phyloP scores from a whole-genome alignment of 2,329 filamentous ascomycete genomes.

The Thielaviopsis punctulata region DNA sequence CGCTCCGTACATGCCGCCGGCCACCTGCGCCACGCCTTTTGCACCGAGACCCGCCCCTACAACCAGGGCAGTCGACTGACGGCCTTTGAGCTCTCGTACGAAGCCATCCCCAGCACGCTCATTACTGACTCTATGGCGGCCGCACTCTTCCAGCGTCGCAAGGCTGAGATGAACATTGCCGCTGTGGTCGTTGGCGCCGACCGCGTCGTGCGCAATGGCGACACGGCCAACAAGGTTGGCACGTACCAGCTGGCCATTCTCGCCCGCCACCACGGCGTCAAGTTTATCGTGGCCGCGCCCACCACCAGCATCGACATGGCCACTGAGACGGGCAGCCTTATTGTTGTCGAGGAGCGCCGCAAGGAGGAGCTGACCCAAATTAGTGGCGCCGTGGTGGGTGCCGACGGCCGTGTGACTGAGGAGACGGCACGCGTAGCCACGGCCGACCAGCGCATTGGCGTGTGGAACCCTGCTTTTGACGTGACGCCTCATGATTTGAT shows the following conservation, averaged over 20 bases:
- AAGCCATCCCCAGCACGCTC: constrained; percentile 76
- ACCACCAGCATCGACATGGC: constrained; percentile 82
- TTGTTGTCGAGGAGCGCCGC: constrained; percentile 80
- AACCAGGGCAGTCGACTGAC: constrained; percentile 94
- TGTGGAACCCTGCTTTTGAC: constrained; percentile 97
- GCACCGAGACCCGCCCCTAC: constrained; percentile 91
- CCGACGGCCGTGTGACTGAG: constrained; percentile 46
- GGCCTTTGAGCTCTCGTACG: constrained; percentile 90
- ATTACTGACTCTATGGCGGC: constrained; percentile 96
- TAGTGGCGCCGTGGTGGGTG: constrained; percentile 53
- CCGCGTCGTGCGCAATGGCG: constrained; percentile 85
- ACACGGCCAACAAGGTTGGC: constrained; percentile 97
- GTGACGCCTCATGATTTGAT: constrained; percentile 80
- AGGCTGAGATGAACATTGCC: constrained; percentile 48
- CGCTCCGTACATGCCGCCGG: constrained; percentile 54
- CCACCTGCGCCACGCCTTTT: constrained; percentile 69
- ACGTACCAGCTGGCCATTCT: constrained; percentile 89
- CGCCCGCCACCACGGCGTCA: constrained; percentile 71
- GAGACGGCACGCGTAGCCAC: constrained; percentile 55
- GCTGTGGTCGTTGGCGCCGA: constrained; percentile 92
- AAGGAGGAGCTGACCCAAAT: constrained; percentile 69
- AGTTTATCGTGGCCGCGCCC: constrained; percentile 88
- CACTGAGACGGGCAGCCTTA: constrained; percentile 60
- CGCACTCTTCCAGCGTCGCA: constrained; percentile 53
- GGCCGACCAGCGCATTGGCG: constrained; percentile 58